Evolutionary conservation across 1,139 yeast genomes (phyloP).

Genomic region (Geotrichum carabidarum): DNA sequence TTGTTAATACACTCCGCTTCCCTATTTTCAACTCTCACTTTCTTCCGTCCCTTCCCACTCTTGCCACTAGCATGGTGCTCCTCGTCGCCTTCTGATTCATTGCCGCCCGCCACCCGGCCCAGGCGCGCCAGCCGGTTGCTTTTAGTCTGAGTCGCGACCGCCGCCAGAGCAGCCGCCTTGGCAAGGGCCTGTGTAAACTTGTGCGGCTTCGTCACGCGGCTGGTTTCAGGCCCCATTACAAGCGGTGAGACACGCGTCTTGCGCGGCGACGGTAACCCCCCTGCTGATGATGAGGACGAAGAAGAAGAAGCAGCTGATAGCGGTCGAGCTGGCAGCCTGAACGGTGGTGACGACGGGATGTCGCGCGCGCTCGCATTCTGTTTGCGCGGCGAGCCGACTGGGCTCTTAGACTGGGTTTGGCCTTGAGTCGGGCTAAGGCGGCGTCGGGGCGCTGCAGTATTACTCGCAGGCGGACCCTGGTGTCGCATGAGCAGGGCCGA

Average conservation of each 20-base stretch:
- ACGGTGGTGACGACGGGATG: neutral
- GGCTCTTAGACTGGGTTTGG: neutral
- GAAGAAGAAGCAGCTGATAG: neutral
- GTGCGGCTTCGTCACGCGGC: neutral
- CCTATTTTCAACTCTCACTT: conserved; percentile 10
- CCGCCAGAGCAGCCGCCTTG: neutral
- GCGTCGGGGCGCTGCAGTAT: no score
- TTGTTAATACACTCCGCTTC: conserved; percentile 20
- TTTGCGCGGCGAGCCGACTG: neutral
- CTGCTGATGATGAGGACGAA: conserved; percentile 1
- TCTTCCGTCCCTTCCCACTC: neutral
- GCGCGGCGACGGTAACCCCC: conserved; percentile 7
- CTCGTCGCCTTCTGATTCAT: neutral
- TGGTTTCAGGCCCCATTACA: no score
- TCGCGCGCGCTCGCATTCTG: neutral
- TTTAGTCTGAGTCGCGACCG: neutral
- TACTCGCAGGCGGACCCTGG: neutral
- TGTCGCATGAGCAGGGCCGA: conserved; percentile 14
- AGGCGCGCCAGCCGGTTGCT: neutral
- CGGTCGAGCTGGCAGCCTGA: neutral
- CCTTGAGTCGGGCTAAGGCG: neutral
- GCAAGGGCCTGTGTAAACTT: conserved; percentile 1
- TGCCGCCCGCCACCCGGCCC: neutral
- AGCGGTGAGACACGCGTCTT: neutral
- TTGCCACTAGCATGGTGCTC: neutral